A percentile compares a stretch with the other conserved stretches of the same genome.
Conservation (phyloP, 805 yeast species). For the Helenozyma baotianmanensis region DNA sequence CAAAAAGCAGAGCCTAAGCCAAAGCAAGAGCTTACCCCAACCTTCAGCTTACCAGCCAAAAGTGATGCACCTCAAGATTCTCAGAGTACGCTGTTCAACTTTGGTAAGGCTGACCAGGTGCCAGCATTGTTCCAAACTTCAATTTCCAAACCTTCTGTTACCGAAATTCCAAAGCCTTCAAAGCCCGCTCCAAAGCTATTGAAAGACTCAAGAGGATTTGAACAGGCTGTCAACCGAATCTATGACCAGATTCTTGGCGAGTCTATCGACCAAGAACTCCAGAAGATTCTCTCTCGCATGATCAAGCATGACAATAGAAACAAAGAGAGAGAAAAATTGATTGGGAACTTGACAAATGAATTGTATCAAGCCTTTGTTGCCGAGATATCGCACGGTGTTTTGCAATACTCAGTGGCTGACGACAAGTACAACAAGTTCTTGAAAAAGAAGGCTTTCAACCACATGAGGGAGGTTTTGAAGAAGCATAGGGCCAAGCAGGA, state of each 20-base stretch:
- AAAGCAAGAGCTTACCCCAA: too few species aligned
- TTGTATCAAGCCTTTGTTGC: constrained; percentile 57
- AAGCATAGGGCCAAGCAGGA: constrained; percentile 20
- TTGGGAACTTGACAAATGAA: constrained; percentile 44
- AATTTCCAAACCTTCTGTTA: too few species aligned
- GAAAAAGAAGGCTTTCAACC: constrained; percentile 25
- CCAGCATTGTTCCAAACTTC: too few species aligned
- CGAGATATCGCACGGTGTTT: constrained; percentile 46
- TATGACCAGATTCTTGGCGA: constrained; percentile 18
- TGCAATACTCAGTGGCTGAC: constrained; percentile 45
- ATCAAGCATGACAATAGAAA: constrained; percentile 18
- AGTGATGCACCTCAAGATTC: too few species aligned
- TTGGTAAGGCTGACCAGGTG: too few species aligned
- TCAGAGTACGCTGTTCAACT: too few species aligned
- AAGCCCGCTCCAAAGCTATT: too few species aligned
- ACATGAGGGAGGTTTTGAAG: constrained; percentile 26
- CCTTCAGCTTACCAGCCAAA: too few species aligned
- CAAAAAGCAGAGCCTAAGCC: too few species aligned
- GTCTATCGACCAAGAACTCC: constrained; percentile 23
- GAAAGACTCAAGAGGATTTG: too few species aligned
- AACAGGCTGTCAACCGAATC: constrained; percentile 22
- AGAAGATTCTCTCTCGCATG: constrained; percentile 20
- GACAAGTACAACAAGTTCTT: constrained; percentile 26
- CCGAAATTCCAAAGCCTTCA: too few species aligned
- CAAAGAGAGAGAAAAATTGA: constrained; percentile 19